Conservation (phyloP, 768 basidiomycete genomes). For the Chalciporus chontae region DNA sequence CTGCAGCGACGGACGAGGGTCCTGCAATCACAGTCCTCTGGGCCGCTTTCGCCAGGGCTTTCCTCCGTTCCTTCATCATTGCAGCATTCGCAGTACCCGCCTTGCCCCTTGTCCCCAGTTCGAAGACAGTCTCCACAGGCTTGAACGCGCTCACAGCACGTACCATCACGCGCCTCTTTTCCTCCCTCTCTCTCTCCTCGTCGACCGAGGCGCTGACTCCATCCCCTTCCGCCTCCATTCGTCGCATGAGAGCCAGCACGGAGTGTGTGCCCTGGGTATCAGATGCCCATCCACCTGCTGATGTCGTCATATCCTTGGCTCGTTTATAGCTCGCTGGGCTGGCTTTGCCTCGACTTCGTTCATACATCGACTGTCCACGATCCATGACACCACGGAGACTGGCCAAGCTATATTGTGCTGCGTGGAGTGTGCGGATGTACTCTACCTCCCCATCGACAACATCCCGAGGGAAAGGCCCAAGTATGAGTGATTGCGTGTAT, state of each 20-base stretch:
- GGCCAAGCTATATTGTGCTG: conserved; percentile 58
- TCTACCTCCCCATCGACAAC: conserved; percentile 82
- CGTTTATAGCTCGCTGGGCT: conserved; percentile 81
- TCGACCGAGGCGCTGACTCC: conserved; percentile 10
- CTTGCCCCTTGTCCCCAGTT: conserved; percentile 74
- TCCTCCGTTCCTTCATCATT: conserved; percentile 87
- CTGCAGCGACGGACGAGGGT: conserved; percentile 29
- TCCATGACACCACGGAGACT: conserved; percentile 77
- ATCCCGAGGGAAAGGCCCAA: conserved; percentile 82
- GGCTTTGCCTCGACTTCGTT: conserved; percentile 89
- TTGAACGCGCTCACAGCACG: conserved; percentile 76
- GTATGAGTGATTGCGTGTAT: conserved; percentile 69
- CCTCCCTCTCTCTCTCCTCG: conserved; percentile 35
- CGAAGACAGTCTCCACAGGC: conserved; percentile 88
- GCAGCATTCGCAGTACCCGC: conserved; percentile 52
- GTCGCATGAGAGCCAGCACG: conserved; percentile 44
- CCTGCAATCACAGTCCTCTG: conserved; percentile 39
- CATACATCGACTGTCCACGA: conserved; percentile 90
- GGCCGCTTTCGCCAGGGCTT: conserved; percentile 65
- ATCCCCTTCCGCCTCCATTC: conserved; percentile 35
- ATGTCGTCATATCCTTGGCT: conserved; percentile 81
- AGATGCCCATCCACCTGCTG: conserved; percentile 64
- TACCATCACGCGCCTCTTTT: conserved; percentile 62
- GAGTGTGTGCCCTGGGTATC: conserved; percentile 65
- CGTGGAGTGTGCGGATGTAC: conserved; percentile 65